Percentiles rank a stretch among this genome's conserved stretches.
Evolutionary conservation across 208 protist species (phyloP).

Genomic region (Crithidia brevicula): DNA sequence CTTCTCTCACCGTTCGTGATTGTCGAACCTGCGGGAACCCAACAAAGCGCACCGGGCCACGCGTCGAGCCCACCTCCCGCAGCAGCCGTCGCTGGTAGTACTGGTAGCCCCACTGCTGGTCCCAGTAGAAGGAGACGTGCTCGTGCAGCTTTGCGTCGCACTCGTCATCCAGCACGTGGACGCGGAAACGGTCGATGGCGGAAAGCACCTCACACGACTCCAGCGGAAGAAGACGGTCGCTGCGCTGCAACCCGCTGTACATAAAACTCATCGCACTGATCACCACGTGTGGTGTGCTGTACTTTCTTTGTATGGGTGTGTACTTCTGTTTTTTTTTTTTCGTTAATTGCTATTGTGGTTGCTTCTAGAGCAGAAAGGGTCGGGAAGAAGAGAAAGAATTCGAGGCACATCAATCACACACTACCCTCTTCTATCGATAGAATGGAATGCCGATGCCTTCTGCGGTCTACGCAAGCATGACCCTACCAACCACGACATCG

Average conservation of each 20-base stretch:
- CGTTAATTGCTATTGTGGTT: conserved; percentile 5
- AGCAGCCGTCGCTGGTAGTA: conserved; percentile 33
- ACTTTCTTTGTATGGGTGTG: background rate
- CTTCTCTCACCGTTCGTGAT: background rate
- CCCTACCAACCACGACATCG: too few species aligned
- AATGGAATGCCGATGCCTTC: too few species aligned
- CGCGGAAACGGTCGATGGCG: conserved; percentile 33
- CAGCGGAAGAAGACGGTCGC: conserved; percentile 62
- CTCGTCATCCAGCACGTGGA: conserved; percentile 39
- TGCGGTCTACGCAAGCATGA: too few species aligned
- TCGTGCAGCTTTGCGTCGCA: conserved; percentile 37
- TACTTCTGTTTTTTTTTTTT: conserved; percentile 6
- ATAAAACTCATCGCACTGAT: conserved; percentile 58
- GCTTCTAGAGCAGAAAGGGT: too few species aligned
- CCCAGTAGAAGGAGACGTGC: conserved; percentile 52
- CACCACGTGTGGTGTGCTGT: too few species aligned
- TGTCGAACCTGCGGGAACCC: conserved; percentile 44
- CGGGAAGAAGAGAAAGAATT: too few species aligned
- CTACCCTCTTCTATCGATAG: too few species aligned
- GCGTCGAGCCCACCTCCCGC: conserved; percentile 50
- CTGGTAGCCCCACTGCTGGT: conserved; percentile 28
- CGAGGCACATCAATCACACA: too few species aligned
- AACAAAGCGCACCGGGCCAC: conserved; percentile 45
- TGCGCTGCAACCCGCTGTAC: conserved; percentile 44
- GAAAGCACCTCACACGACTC: conserved; percentile 40